Percentiles rank a stretch among this genome's conserved stretches.
These are phyloP conservation scores for Metschnikowia colocasiae DNA, from an alignment of 805 yeast genomes.

Conservation along the genomic window DNA sequence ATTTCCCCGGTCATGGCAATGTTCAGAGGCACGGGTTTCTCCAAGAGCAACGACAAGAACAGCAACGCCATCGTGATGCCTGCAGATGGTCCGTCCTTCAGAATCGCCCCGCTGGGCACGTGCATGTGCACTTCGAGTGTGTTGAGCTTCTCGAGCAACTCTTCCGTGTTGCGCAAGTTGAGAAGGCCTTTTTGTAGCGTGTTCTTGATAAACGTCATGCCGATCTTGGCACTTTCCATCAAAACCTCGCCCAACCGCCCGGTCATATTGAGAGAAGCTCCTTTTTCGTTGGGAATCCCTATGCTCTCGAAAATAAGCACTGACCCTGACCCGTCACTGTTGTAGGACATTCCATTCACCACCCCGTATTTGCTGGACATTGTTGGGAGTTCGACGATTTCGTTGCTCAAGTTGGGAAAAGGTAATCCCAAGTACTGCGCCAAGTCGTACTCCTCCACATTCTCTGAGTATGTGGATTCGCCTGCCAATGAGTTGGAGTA, in stretches of 20 bases:
- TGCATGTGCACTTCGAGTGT: constrained; percentile 54
- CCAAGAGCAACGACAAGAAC: constrained; percentile 42
- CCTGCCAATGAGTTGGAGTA: constrained; percentile 35
- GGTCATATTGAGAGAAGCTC: constrained; percentile 54
- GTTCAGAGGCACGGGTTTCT: constrained; percentile 41
- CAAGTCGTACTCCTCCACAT: constrained; percentile 52
- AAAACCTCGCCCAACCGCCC: constrained; percentile 82
- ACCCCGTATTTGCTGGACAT: constrained; percentile 60
- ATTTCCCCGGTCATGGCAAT: constrained; percentile 89
- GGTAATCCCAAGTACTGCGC: constrained; percentile 70
- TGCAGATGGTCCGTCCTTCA: constrained; percentile 49
- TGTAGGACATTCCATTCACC: constrained; percentile 85
- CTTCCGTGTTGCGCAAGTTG: constrained; percentile 28
- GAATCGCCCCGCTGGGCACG: constrained; percentile 47
- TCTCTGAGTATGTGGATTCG: constrained; percentile 28
- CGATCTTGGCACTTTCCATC: constrained; percentile 77
- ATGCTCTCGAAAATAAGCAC: constrained; percentile 76
- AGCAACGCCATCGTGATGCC: constrained; percentile 49
- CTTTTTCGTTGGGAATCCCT: constrained; percentile 48
- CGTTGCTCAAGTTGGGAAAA: constrained; percentile 34
- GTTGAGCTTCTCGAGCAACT: constrained; percentile 43
- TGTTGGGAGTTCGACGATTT: constrained; percentile 36
- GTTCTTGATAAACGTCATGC: constrained; percentile 66
- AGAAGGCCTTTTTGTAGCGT: constrained; percentile 37
- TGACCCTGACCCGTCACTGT: constrained; percentile 83